Evolutionary conservation across 2,329 filamentous ascomycete species (phyloP), one percentile per base, ranked within the genome.

Genomic region (Xylariaceae sp.): DNA sequence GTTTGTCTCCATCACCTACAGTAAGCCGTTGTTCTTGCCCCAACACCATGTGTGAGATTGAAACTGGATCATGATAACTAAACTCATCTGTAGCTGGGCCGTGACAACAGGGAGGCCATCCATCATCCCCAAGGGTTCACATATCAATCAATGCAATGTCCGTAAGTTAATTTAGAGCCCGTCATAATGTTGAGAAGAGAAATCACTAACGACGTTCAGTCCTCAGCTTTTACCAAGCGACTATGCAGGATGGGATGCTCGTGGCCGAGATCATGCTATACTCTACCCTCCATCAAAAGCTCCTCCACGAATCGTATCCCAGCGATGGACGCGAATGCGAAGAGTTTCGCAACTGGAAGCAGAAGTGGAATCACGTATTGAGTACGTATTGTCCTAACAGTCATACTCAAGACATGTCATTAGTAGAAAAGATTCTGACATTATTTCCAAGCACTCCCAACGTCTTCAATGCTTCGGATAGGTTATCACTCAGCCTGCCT

Each of bases 221-320:
- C 3, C 71, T 76, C 10, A 75, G 68, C 52, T 76, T 77, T 56
- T 74, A 75, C 51, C 72, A 74, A 50, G 72, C 74, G 2, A 75
- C 75, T 2, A 75, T 77, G 68, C 72, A 73, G 37, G 75, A 77
- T 37, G 72, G 71, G 1, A 75, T 77, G 73, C 65, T 77, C 1
- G 69, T 74, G 7, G 74, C 75, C 1, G 74, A 77, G 55, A 74
- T 76, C 17, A 67, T 71, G 52, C 62, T 77, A 1, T 77, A 75
- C 53, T 71, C 73, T 4, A 65, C 66, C 2, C 63, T 77, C 1
- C 74, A 75, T 48, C 66, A 74, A 37, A 74, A 75, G 57, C 59
- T 76, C 8, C 61, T 68, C 23, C 63, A 70, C 37, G 65, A 71
- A 53, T 64, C 71, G 3, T 71, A 70, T 49, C 66, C 72, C 0